Conservation (phyloP, 2,329 filamentous ascomycete species). For the Ophiocordyceps camponoti-floridani region DNA sequence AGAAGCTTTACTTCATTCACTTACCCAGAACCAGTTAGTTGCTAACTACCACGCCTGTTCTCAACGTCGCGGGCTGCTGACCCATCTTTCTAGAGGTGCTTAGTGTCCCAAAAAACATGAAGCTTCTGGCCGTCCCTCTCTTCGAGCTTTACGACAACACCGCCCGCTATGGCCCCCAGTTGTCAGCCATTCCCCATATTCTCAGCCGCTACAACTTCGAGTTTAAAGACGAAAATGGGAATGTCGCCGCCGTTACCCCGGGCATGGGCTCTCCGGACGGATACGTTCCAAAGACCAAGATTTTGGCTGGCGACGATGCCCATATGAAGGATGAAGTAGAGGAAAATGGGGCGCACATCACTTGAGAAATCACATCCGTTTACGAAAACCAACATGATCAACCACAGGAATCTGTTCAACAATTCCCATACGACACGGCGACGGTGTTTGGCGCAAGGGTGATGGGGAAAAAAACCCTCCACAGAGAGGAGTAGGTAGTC, state of each 20-base stretch:
- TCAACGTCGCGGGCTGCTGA: not conserved
- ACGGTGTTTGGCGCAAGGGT: slow-evolving; percentile 18
- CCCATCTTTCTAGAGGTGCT: slow-evolving; percentile 51
- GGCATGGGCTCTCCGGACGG: slow-evolving; percentile 41
- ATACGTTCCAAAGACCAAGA: slow-evolving; percentile 45
- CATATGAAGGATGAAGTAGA: slow-evolving; percentile 42
- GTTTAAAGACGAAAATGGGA: slow-evolving; percentile 83
- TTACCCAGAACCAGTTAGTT: slow-evolving; percentile 70
- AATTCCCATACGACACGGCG: slow-evolving; percentile 10
- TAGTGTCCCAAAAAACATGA: slow-evolving; percentile 98
- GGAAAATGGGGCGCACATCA: slow-evolving; percentile 14
- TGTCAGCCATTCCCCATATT: slow-evolving; percentile 89
- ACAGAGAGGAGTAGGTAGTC: slow-evolving; percentile 2
- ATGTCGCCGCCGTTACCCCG: slow-evolving; percentile 71
- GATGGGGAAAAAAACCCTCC: slow-evolving; percentile 1
- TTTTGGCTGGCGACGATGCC: slow-evolving; percentile 44
- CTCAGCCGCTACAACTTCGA: slow-evolving; percentile 95
- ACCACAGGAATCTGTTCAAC: not conserved
- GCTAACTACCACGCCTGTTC: not conserved
- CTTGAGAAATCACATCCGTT: slow-evolving; percentile 1
- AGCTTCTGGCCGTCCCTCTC: slow-evolving; percentile 85
- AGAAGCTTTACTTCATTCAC: slow-evolving; percentile 96
- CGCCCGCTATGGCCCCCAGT: slow-evolving; percentile 80
- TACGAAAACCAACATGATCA: not conserved
- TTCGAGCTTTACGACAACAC: slow-evolving; percentile 99